Conservation (phyloP, 768 basidiomycete species). For the Russula lepida region DNA sequence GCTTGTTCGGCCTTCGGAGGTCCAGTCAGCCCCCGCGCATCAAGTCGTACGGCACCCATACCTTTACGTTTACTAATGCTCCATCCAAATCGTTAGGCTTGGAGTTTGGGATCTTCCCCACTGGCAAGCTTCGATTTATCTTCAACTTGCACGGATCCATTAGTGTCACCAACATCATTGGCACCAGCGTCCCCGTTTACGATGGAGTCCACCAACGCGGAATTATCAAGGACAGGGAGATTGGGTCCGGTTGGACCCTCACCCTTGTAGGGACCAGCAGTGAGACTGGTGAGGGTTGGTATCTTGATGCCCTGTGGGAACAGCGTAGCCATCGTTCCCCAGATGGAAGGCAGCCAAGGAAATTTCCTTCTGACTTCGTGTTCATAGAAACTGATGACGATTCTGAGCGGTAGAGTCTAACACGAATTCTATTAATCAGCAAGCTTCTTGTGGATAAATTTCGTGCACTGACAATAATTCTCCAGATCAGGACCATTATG, state of each 20-base stretch:
- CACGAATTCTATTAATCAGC: background rate
- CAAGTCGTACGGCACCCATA: background rate
- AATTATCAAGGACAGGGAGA: background rate
- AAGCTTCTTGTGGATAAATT: background rate
- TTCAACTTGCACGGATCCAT: background rate
- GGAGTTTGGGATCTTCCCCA: background rate
- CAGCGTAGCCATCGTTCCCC: background rate
- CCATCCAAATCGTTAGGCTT: background rate
- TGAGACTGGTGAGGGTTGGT: constrained; percentile 7
- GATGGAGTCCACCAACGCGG: background rate
- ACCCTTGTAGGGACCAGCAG: constrained; percentile 11
- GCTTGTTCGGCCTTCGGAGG: background rate
- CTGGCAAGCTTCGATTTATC: constrained; percentile 8
- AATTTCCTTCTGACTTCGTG: background rate
- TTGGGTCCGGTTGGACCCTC: constrained; percentile 8
- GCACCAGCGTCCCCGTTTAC: background rate
- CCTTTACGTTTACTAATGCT: constrained; percentile 1
- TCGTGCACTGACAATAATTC: constrained; percentile 1
- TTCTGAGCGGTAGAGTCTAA: constrained; percentile 13
- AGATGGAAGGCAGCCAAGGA: constrained; percentile 19
- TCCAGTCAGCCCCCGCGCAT: background rate
- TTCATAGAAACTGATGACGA: constrained; percentile 17
- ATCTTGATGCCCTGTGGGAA: constrained; percentile 15
- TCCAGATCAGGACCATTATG: background rate
- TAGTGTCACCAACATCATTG: background rate